phyloP scores from a whole-genome alignment of 495 filamentous ascomycete genomes.

The Hyaloscypha bicolor region DNA sequence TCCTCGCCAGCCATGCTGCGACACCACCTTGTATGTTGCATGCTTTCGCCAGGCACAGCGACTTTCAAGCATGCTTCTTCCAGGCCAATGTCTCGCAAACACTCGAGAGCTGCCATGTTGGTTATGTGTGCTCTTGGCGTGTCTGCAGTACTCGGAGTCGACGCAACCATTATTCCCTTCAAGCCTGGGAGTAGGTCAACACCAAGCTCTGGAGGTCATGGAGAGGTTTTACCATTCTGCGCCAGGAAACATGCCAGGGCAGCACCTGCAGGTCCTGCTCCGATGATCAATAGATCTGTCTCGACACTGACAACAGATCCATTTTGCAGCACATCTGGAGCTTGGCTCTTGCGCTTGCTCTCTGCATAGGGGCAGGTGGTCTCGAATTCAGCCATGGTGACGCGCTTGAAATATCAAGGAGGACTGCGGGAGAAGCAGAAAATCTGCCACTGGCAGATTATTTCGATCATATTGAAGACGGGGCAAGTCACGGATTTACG shows the following conservation, averaged over 20 bases:
- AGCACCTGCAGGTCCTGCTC: constrained; percentile 57
- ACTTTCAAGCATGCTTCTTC: constrained; percentile 45
- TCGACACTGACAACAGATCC: neutral
- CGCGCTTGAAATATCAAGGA: too few relatives aligned
- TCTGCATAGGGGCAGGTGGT: too few relatives aligned
- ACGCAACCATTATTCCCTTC: constrained; percentile 48
- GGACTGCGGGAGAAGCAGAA: too few relatives aligned
- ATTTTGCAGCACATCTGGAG: neutral
- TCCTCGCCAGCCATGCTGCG: constrained; percentile 57
- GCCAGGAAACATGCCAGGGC: constrained; percentile 54
- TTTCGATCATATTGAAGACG: too few relatives aligned
- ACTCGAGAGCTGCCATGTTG: constrained; percentile 54
- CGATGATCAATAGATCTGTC: constrained; percentile 46
- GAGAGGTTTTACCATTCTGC: constrained; percentile 41
- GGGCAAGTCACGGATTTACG: too few relatives aligned
- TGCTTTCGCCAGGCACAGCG: constrained; percentile 42
- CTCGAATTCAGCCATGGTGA: too few relatives aligned
- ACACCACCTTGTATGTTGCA: constrained; percentile 55
- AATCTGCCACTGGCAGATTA: too few relatives aligned
- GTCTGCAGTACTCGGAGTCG: constrained; percentile 47
- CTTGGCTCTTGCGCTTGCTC: neutral
- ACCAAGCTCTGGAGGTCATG: too few relatives aligned
- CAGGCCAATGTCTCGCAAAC: constrained; percentile 58
- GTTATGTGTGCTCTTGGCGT: constrained; percentile 58
- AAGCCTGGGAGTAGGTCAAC: constrained; percentile 23